Evolutionary conservation across 1,284 basidiomycete genomes (phyloP), one percentile per base, ranked within the genome.

Genomic region (Ustilago hordei): DNA sequence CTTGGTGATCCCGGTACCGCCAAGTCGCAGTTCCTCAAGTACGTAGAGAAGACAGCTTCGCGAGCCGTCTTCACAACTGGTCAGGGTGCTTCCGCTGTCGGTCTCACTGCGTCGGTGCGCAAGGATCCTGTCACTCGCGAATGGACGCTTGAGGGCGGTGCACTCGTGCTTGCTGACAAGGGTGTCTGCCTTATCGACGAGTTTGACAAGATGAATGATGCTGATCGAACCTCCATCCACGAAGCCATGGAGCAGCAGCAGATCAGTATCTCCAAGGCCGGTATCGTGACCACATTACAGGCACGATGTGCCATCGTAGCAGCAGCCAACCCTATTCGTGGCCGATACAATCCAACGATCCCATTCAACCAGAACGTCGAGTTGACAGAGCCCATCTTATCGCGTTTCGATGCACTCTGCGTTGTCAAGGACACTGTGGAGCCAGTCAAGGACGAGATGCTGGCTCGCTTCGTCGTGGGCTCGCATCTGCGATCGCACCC

Each of bases 121-220:
- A 98, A 97, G 87, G 96, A 99, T 85, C 95, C 97, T 0, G 90
- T 99, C 65, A 99, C 97, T 2, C 90, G 92, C 56, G 97, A 99
- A 88, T 99, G 97, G 97, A 98, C 96, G 3, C 90, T 99, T 39
- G 97, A 99, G 86, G 97, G 97, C 17, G 97, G 96, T 17, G 96
- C 96, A 4, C 89, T 99, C 11, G 97, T 99, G 45, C 89, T 99
- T 31, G 97, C 96, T 0, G 96, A 99, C 88, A 98, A 98, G 88
- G 96, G 96, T n/a, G 94, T 93, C 41, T 99, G 97, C 84, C 89
- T 99, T 38, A 99, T 99, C 80, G 96, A 99, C 87, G 97, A 99
- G 87, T 99, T 99, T 86, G 96, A 99, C 89, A 99, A 99, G 89
- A 99, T 99, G 96, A 99, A 99, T 88, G 96, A 99, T 83, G 91